Base-by-base conservation (phyloP, 2,329 filamentous ascomycete species). In the Fusarium equiseti region DNA sequence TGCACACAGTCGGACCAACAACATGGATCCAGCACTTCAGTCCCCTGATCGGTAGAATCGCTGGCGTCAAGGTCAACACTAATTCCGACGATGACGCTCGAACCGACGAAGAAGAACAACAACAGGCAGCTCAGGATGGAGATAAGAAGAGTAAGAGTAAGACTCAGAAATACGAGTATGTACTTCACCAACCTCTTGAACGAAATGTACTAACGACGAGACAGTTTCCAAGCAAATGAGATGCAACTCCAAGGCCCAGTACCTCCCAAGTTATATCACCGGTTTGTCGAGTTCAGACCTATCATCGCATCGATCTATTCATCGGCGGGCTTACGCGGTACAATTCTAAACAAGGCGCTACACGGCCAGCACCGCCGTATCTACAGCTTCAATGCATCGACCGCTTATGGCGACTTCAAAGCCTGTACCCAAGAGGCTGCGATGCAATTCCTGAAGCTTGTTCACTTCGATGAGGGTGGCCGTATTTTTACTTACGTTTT, bases 401-500 rank as follows among this genome's bases (percentile, higher is more conserved):
- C 95, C 9, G 85, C 92, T 59, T 91, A 91, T 76, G 93, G 93
- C 15, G 78, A 80, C 2, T 93, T 95, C 71, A 79, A 87, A 29
- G 82, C 89, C 0, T 91, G 92, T 20, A 91, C 89, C 59, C 82
- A 87, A 52, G 90, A 93, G 50, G 90, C 96, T 13, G 88, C 94
- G 0, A 83, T 91, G 22, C 90, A 95, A 70, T 97, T 98, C 76
- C 86, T 98, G 12, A 92, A 94, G 63, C 90, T 98, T 75, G 92
- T 90, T 0, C 94, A 97, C 75, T 95, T 92, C 77, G 94, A 95
- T 75, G 88, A 96, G 74, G 95, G 94, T 20, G 92, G 92, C 2
- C 90, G 94, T 15, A 89, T 97, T 60, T 98, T 96, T 77, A 98
- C 95, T 24, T 98, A 98, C 74, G 91, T 98, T 27, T 84, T 98